A percentile compares a stretch with the other conserved stretches of the same genome.
Conservation (phyloP, 371 early-diverging fungal species). For the Zychaea mexicana region DNA sequence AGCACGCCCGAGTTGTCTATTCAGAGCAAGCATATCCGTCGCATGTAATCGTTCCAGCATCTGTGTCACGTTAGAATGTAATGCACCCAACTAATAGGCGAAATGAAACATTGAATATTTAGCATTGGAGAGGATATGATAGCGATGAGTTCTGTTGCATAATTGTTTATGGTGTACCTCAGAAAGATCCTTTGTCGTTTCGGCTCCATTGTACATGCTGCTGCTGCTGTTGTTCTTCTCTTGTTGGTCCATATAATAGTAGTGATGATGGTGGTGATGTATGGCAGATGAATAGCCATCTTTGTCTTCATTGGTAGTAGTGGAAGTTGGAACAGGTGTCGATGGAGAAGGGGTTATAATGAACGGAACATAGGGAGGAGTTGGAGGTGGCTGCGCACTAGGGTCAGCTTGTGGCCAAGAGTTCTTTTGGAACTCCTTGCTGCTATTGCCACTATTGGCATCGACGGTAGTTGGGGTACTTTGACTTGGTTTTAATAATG, state of each 20-base stretch:
- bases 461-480: neutral
- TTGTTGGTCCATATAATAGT: slow-evolving; percentile 28
- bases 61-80: neutral
- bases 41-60: neutral
- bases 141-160: too few species aligned
- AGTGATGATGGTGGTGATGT: slow-evolving; percentile 43
- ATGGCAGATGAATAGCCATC: slow-evolving; percentile 14
- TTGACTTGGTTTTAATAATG: neutral
- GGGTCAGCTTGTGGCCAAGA: slow-evolving; percentile 2
- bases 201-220: slow-evolving; percentile 4
- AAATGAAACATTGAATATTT: neutral
- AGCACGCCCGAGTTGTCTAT: slow-evolving; percentile 1
- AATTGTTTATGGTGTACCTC: slow-evolving; percentile 1
- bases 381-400: slow-evolving; percentile 1
- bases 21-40: slow-evolving; percentile 2
- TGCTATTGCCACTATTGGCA: neutral
- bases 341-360: neutral
- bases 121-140: too few species aligned
- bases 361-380: neutral
- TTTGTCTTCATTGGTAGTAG: neutral
- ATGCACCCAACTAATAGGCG: neutral
- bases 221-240: slow-evolving; percentile 4
- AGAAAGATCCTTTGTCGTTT: neutral
- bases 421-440: neutral
- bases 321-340: neutral